Base-by-base conservation (phyloP, 352 stramenopile species). In the Globisporangium viniferum region DNA sequence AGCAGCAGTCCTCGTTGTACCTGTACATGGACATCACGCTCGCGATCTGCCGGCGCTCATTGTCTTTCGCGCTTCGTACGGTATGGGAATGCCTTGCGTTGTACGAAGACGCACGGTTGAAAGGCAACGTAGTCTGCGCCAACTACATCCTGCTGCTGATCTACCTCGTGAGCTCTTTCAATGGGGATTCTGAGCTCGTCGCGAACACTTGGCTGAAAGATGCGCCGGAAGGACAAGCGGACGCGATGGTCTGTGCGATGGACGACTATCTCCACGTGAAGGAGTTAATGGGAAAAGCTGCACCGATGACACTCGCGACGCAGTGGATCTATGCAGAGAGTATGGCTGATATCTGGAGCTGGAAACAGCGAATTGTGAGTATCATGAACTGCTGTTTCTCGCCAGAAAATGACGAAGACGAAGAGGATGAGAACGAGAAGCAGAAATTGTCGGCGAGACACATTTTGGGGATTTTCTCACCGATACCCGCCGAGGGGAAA, bases 1-100 rank as follows among this genome's bases (percentile, higher is more conserved):
- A 77, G 62, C 72, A 71, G 39, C 75, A 74, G 44, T 65, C 66
- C 31, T 67, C 72, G 12, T 67, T 81, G 69, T 31, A 73, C 6
- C 66, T 81, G 49, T 81, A 72, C 41, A 39, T 81, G n/a, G 66
- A 73, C 22, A 60, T 81, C 35, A 67, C 72, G 20, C 58, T 77
- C 31, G 74, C 72, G 39, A 70, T 78, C 39, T 81, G 74, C 46
- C 74, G 74, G 0, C 72, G 74, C 2, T 74, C 65, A n/a, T 66
- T 69, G 5, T 24, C 59, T 3, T 77, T 81, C 20, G 70, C 74
- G 35, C 61, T 81, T 53, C 69, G 72, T n/a, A 81, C 74, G 0
- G 61, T 75, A n/a, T 81, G 74, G 74, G 74, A 78, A 57, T 77
- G 68, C 48, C 57, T 78, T 35, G 74, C 74, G 18, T 51, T 78